Evolutionary conservation across 208 protist species (phyloP).

Genomic region (Lotmaria passim): DNA sequence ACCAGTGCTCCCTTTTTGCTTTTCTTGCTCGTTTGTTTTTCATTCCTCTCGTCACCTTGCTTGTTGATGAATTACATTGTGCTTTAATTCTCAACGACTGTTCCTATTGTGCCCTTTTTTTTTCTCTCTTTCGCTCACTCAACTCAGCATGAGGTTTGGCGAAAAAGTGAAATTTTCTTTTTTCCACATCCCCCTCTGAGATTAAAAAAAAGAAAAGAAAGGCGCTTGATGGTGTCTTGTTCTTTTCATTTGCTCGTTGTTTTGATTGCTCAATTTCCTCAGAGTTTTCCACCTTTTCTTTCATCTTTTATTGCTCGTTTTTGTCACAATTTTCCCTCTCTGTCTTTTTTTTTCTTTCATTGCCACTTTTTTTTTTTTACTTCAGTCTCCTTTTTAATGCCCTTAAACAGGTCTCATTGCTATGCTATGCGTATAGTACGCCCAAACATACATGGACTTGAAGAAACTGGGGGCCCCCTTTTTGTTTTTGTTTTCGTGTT

Average conservation of each 20-base stretch:
- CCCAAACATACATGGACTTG: background rate
- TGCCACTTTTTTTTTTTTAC: too few relatives aligned
- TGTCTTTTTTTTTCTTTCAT: background rate
- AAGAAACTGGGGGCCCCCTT: background rate
- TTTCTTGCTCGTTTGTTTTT: slow-evolving; percentile 15
- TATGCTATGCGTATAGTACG: background rate
- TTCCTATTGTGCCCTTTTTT: slow-evolving; percentile 13
- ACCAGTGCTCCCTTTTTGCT: too few relatives aligned
- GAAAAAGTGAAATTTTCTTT: background rate
- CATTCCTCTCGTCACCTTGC: background rate
- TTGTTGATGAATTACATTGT: background rate
- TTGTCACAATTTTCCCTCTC: background rate
- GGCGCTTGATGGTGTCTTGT: background rate
- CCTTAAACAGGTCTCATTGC: background rate
- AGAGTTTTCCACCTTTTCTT: slow-evolving; percentile 1
- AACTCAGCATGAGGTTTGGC: background rate
- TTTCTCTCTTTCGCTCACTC: background rate
- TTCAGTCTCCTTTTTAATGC: background rate
- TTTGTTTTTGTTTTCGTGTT: background rate
- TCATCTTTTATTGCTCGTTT: slow-evolving; percentile 14
- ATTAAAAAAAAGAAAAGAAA: background rate
- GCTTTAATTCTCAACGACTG: background rate
- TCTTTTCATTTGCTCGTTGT: slow-evolving; percentile 10
- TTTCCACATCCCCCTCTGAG: background rate
- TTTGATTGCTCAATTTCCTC: background rate